Evolutionary conservation across 2,329 filamentous ascomycete species (phyloP).

Genomic region (Neonectria neomacrospora): DNA sequence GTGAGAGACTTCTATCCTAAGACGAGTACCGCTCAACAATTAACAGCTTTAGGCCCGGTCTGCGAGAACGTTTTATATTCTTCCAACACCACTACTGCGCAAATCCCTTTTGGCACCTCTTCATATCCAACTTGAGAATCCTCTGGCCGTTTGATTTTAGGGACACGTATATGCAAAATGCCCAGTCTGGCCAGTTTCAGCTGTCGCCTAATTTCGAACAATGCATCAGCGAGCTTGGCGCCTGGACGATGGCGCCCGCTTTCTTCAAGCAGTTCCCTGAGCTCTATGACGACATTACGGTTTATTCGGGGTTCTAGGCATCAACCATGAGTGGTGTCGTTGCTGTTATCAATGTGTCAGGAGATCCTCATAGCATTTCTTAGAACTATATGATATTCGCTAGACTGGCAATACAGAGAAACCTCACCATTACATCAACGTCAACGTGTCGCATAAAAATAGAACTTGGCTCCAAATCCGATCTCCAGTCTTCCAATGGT

Average conservation of each 20-base stretch:
- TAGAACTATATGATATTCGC: too few relatives aligned
- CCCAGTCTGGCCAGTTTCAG: constrained; percentile 38
- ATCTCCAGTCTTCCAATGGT: too few relatives aligned
- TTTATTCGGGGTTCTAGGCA: too few relatives aligned
- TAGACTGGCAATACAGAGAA: too few relatives aligned
- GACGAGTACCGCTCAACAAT: too few relatives aligned
- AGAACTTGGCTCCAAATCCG: too few relatives aligned
- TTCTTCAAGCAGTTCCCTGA: constrained; percentile 44
- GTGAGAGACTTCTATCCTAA: constrained; percentile 22
- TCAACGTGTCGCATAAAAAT: too few relatives aligned
- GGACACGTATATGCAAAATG: constrained; percentile 40
- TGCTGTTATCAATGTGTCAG: too few relatives aligned
- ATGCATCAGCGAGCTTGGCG: constrained; percentile 41
- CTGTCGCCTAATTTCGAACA: constrained; percentile 40
- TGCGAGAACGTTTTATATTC: constrained; percentile 46
- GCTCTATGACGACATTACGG: constrained; percentile 44
- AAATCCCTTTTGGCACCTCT: constrained; percentile 44
- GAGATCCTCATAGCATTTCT: too few relatives aligned
- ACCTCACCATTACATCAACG: too few relatives aligned
- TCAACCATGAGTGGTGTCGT: too few relatives aligned
- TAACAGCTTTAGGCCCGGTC: constrained; percentile 36
- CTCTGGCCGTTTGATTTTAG: constrained; percentile 40
- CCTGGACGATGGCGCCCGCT: constrained; percentile 43
- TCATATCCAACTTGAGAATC: constrained; percentile 35
- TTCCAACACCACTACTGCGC: constrained; percentile 44